These are phyloP conservation scores for Senecio squalidus DNA, from an alignment of 140 eudicot genomes.

Conservation along the genomic window DNA sequence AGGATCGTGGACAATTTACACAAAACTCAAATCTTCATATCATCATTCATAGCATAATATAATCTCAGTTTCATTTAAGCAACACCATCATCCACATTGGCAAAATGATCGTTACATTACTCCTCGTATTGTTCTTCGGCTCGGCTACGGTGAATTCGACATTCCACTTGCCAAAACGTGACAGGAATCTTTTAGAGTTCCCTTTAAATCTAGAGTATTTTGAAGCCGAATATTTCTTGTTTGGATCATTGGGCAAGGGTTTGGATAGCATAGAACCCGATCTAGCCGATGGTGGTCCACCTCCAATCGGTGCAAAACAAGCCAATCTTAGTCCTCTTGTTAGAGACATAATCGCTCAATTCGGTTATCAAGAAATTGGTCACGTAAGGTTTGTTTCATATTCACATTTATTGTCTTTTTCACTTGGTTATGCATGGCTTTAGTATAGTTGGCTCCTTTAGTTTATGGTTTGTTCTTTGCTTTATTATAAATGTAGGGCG, in stretches of 20 bases:
- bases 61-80: too few species aligned
- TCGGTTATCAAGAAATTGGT: slow-evolving; percentile 47
- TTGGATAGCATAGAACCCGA: slow-evolving; percentile 27
- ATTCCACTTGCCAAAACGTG: background rate
- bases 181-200: slow-evolving; percentile 30
- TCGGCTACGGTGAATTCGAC: background rate
- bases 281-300: slow-evolving; percentile 40
- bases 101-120: background rate
- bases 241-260: slow-evolving; percentile 40
- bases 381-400: slow-evolving; percentile 37
- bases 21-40: background rate
- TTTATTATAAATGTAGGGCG: slow-evolving; percentile 34
- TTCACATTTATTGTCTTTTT: too few species aligned
- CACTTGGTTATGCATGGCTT: too few species aligned
- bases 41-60: too few species aligned
- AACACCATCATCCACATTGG: too few species aligned
- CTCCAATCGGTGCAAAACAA: slow-evolving; percentile 31
- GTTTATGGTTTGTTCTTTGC: background rate
- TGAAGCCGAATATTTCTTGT: slow-evolving; percentile 53
- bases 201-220: slow-evolving; percentile 50
- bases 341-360: slow-evolving; percentile 38
- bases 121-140: slow-evolving; percentile 3
- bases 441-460: too few species aligned
- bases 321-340: slow-evolving; percentile 31
- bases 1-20: background rate